Evolutionary conservation across 805 yeast genomes (phyloP).

Genomic region (Schizosaccharomyces octosporus): DNA sequence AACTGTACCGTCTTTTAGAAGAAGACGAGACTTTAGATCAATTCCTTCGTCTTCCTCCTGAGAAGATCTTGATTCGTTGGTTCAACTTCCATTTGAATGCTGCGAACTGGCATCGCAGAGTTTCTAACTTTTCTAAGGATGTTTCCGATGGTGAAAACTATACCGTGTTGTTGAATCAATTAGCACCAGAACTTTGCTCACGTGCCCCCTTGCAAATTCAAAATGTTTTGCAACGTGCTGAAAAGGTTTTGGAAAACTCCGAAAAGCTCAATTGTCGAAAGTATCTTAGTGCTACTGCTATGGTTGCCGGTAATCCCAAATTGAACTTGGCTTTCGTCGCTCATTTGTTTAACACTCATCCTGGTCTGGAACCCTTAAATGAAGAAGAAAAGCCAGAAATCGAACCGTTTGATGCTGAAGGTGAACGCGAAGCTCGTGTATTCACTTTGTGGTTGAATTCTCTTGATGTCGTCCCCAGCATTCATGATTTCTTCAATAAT

Average conservation of each 20-base stretch:
- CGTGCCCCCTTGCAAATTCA: slow-evolving; percentile 54
- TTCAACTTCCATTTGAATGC: slow-evolving; percentile 86
- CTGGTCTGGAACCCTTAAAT: slow-evolving; percentile 87
- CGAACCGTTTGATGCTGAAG: slow-evolving; percentile 97
- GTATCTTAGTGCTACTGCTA: slow-evolving; percentile 75
- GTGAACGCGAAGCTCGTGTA: slow-evolving; percentile 96
- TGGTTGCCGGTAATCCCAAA: slow-evolving; percentile 90
- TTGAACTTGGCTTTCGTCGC: slow-evolving; percentile 94
- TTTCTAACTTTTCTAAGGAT: slow-evolving; percentile 63
- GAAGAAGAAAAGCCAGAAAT: slow-evolving; percentile 79
- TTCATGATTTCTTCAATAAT: slow-evolving; percentile 76
- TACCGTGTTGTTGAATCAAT: slow-evolving; percentile 67
- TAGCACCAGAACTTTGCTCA: slow-evolving; percentile 64
- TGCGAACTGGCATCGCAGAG: slow-evolving; percentile 73
- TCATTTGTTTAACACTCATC: slow-evolving; percentile 83
- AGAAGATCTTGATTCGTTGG: slow-evolving; percentile 90
- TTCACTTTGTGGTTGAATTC: slow-evolving; percentile 94
- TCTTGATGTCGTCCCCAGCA: slow-evolving; percentile 85
- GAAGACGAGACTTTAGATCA: slow-evolving; percentile 95
- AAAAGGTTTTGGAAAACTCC: slow-evolving; percentile 61
- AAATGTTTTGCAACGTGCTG: slow-evolving; percentile 63
- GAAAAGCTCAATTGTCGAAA: slow-evolving; percentile 81
- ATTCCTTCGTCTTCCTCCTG: slow-evolving; percentile 88
- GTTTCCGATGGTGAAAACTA: slow-evolving; percentile 89
- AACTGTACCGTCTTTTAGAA: slow-evolving; percentile 74